Percentiles rank a stretch among this genome's conserved stretches.
phyloP scores from a whole-genome alignment of 495 filamentous ascomycete species.

The Aspergillus egyptiacus region DNA sequence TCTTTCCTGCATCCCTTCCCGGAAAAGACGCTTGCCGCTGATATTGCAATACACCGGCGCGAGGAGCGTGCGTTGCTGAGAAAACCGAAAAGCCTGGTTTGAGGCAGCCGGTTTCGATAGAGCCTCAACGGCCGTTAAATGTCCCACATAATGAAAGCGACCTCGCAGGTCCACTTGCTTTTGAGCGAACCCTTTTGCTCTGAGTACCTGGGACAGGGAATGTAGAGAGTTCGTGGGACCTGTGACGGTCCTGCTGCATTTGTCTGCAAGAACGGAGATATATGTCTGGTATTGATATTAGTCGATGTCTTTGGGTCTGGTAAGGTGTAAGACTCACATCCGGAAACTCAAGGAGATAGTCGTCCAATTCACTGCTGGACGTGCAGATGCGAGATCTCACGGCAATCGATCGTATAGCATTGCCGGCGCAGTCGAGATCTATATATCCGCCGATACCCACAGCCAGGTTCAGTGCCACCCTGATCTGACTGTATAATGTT shows the following conservation, averaged over 20 bases:
- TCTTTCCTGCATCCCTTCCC: background rate
- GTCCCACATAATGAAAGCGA: background rate
- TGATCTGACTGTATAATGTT: constrained; percentile 26
- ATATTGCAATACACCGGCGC: constrained; percentile 4
- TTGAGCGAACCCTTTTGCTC: background rate
- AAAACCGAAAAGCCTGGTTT: background rate
- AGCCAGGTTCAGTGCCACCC: constrained; percentile 31
- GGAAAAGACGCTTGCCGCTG: background rate
- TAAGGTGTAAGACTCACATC: background rate
- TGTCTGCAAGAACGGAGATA: background rate
- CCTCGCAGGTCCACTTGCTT: constrained; percentile 1
- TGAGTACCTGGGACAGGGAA: background rate
- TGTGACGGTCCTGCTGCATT: background rate
- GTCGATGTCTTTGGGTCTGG: too few relatives aligned
- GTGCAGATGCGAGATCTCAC: background rate
- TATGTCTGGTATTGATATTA: background rate
- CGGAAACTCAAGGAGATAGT: background rate
- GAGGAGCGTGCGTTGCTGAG: background rate
- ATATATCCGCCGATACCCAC: constrained; percentile 24
- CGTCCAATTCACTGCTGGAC: background rate
- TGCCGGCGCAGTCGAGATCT: background rate
- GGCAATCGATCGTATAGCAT: background rate
- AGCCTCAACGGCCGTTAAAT: background rate
- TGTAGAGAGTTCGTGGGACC: background rate
- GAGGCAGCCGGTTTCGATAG: background rate